Conservation (phyloP, 2,329 filamentous ascomycete genomes). For the Dendrostoma leiphaemia region DNA sequence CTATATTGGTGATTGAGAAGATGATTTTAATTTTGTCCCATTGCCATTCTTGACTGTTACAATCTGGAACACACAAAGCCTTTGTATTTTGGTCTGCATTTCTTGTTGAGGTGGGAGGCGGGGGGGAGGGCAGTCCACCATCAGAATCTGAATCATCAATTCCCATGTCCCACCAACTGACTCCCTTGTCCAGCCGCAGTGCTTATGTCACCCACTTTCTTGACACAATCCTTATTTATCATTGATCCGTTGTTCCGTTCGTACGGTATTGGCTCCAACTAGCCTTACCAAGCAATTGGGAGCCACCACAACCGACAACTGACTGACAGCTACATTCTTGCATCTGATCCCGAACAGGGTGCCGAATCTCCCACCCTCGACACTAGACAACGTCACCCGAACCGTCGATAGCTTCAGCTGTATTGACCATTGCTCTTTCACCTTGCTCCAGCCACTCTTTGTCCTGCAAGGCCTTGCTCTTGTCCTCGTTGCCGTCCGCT, state of each 20-base stretch:
- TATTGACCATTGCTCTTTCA: neutral
- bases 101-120: neutral
- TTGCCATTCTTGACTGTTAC: too few species aligned
- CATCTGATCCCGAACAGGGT: neutral
- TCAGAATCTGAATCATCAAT: neutral
- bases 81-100: too few species aligned
- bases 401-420: neutral
- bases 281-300: neutral
- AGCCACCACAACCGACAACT: neutral
- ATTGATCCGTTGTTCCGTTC: constrained; percentile 3
- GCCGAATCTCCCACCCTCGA: too few species aligned
- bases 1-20: too few species aligned
- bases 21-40: too few species aligned
- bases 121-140: neutral
- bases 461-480: neutral
- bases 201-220: neutral
- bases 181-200: neutral
- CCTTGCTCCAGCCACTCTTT: neutral
- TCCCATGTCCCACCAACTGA: neutral
- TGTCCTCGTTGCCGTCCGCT: neutral
- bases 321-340: neutral
- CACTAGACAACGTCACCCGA: neutral
- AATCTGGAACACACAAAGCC: too few species aligned
- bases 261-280: neutral
- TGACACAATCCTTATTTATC: neutral